Conservation (phyloP, 768 basidiomycete species). For the Termitomyces titanicus region DNA sequence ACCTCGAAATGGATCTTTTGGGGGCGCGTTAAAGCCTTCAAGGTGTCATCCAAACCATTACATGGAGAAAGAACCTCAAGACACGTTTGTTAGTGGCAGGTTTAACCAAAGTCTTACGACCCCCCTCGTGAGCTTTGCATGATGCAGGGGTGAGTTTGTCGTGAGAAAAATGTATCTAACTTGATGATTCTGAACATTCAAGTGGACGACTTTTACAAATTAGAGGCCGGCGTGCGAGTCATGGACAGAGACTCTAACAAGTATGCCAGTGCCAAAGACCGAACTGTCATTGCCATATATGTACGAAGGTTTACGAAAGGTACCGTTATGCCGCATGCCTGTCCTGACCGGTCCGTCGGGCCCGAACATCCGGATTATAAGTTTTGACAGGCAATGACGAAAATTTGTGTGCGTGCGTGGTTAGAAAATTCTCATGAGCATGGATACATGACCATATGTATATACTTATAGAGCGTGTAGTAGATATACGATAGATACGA, state of each 20-base stretch:
- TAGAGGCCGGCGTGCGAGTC: neutral
- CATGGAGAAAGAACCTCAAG: no score
- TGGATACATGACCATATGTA: constrained; percentile 29
- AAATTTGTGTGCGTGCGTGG: neutral
- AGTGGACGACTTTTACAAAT: neutral
- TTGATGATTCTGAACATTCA: neutral
- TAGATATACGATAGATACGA: constrained; percentile 43
- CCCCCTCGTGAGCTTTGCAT: neutral
- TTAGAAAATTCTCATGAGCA: constrained; percentile 12
- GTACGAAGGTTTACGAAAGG: no score
- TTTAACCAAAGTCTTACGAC: neutral
- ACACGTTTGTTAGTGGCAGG: neutral
- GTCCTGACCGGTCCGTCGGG: neutral
- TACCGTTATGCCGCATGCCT: no score
- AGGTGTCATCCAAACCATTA: neutral
- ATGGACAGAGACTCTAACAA: no score
- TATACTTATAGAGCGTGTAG: constrained; percentile 31
- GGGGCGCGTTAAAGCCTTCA: neutral
- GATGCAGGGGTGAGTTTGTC: neutral
- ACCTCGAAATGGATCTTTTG: neutral
- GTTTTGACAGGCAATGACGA: constrained; percentile 1
- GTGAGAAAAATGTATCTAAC: neutral
- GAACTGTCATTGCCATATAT: no score
- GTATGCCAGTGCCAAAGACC: no score
- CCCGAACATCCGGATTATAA: constrained; percentile 1